Evolutionary conservation across 331 rosid species (phyloP), one percentile per base, ranked within the genome.

Genomic region (Prunus yedoensis): DNA sequence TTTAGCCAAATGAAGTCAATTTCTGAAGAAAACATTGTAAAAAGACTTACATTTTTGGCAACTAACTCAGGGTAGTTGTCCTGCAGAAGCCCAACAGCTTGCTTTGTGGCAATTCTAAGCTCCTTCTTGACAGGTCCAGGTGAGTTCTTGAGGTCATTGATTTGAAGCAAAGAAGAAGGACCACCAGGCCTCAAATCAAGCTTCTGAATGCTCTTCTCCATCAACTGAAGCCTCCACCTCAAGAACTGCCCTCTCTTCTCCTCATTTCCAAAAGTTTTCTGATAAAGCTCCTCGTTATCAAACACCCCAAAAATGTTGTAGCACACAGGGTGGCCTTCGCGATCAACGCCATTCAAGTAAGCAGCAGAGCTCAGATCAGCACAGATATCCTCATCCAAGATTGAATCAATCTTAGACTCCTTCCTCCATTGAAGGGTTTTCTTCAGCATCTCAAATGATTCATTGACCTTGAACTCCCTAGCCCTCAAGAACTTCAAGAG

Each of bases 21-120:
- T 27, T 8, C 4, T 13, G 28, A 18, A 74, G 45, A 4, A 21
- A 75, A 12, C 0, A 64, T n/a, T 8, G 6, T 56, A 66, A 25
- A 38, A 61, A 28, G 17, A 3, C 89, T 86, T 81, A 94, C 97
- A 77, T 91, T 90, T 73, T 91, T 94, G 13, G 96, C 96, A 2
- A 90, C 96, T 87, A 94, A 58, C 63, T 94, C 98, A 1, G 98
- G 98, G 81, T 94, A 94, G 49, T 94, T 94, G 75, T 94, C 98
- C 53, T 91, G 98, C 74, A 91, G 78, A 41, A 90, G 71, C 10
- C 76, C 87, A 68, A 94, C 85, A n/a, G 83, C 89, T 74, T 88
- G 91, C 11, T 87, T 94, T 5, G 89, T 86, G 8, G 97, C 94
- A 63, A 78, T 32, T 13, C 96, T 50, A 10, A 88, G 91, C 77